Evolutionary conservation across 1,139 yeast species (phyloP).

Genomic region (Yarrowia galli): DNA sequence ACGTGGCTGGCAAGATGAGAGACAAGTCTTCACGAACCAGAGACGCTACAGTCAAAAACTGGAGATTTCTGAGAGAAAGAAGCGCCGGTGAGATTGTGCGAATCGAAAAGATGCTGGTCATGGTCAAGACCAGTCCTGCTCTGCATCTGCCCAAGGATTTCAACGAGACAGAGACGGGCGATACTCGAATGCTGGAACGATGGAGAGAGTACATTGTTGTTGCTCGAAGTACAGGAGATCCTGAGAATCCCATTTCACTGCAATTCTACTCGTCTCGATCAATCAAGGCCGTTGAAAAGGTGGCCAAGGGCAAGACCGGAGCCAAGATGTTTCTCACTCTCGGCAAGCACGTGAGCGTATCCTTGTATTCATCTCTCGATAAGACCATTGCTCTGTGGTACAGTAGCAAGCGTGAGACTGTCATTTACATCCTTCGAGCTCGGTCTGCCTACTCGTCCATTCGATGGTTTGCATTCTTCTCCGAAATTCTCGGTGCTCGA

Average conservation of each 20-base stretch:
- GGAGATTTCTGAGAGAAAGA: conserved; percentile 42
- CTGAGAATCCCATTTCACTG: conserved; percentile 59
- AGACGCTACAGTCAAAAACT: conserved; percentile 17
- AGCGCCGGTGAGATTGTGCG: conserved; percentile 68
- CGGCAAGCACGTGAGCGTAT: conserved; percentile 52
- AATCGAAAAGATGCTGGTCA: conserved; percentile 69
- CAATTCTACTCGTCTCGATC: conserved; percentile 66
- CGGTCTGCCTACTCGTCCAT: conserved; percentile 59
- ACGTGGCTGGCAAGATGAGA: conserved; percentile 5
- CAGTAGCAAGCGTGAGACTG: conserved; percentile 44
- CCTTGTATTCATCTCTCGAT: conserved; percentile 70
- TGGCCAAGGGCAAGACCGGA: conserved; percentile 47
- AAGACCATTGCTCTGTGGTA: conserved; percentile 67
- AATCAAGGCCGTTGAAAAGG: conserved; percentile 50
- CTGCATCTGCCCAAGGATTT: conserved; percentile 49
- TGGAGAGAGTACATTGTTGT: conserved; percentile 81
- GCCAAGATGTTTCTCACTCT: conserved; percentile 45
- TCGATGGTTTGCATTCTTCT: conserved; percentile 70
- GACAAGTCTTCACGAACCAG: conserved; percentile 4
- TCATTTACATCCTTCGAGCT: conserved; percentile 63
- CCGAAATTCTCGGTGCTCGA: conserved; percentile 53
- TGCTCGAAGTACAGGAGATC: conserved; percentile 63
- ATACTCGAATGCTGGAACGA: conserved; percentile 65
- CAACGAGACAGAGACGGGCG: conserved; percentile 60
- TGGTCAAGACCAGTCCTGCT: conserved; percentile 57